Evolutionary conservation across 495 filamentous ascomycete species (phyloP).

Genomic region (Apiosordaria backusii): DNA sequence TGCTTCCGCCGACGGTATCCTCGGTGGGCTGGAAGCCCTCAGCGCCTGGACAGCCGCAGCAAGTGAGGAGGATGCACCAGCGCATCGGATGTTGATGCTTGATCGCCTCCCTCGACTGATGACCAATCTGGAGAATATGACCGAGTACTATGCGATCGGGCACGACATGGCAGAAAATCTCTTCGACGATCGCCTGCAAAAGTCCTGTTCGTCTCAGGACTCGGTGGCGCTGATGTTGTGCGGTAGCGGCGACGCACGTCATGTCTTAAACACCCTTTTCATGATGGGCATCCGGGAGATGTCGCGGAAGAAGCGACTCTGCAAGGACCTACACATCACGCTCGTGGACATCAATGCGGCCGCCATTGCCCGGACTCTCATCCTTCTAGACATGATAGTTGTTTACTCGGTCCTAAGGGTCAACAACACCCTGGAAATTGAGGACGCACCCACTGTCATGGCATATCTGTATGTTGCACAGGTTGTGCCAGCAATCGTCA

Average conservation of each 20-base stretch:
- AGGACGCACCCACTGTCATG: slow-evolving; percentile 18
- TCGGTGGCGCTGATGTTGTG: slow-evolving; percentile 34
- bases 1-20: neutral
- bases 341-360: slow-evolving; percentile 32
- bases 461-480: slow-evolving; percentile 29
- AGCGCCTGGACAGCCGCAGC: neutral
- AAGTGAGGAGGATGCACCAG: neutral
- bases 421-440: neutral
- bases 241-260: slow-evolving; percentile 33
- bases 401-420: slow-evolving; percentile 8
- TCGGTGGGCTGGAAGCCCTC: neutral
- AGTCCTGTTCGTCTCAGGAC: slow-evolving; percentile 12
- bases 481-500: slow-evolving; percentile 29
- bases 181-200: slow-evolving; percentile 23
- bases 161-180: slow-evolving; percentile 26
- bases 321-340: slow-evolving; percentile 32
- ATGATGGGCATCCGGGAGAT: slow-evolving; percentile 3
- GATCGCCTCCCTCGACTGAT: slow-evolving; percentile 28
- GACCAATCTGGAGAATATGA: slow-evolving; percentile 20
- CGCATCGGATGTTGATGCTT: slow-evolving; percentile 15
- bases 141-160: slow-evolving; percentile 28
- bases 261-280: slow-evolving; percentile 32
- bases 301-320: slow-evolving; percentile 6
- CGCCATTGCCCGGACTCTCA: slow-evolving; percentile 28
- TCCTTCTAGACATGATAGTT: slow-evolving; percentile 27